Evolutionary conservation across 176 grass and related monocot species (phyloP).

Genomic region (Eremochloa ophiuroides): DNA sequence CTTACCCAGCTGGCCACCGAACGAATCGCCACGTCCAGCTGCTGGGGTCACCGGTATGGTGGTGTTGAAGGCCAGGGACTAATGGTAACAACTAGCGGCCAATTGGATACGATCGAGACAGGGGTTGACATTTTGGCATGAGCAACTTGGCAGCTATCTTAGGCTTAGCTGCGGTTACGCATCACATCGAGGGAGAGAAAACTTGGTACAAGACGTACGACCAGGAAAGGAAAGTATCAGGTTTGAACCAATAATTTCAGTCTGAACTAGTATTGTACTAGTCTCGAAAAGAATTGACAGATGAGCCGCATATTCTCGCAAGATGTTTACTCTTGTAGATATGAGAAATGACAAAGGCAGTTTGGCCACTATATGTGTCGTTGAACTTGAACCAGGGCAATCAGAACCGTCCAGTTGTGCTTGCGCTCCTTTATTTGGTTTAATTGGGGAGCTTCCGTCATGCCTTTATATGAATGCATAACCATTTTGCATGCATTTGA

Average conservation of each 20-base stretch:
- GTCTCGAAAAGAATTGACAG: neutral
- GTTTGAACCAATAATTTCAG: slow-evolving; percentile 3
- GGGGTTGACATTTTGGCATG: slow-evolving; percentile 26
- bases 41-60: slow-evolving; percentile 28
- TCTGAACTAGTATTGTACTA: neutral
- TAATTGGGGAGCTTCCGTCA: neutral
- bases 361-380: neutral
- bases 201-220: neutral
- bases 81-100: neutral
- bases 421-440: neutral
- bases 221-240: neutral
- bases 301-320: neutral
- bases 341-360: neutral
- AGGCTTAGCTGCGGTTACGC: neutral
- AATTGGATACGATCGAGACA: neutral
- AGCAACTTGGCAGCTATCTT: slow-evolving; percentile 14
- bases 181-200: neutral
- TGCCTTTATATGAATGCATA: neutral
- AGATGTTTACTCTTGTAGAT: neutral
- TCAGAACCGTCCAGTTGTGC: neutral
- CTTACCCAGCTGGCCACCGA: neutral
- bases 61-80: slow-evolving; percentile 17
- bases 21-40: slow-evolving; percentile 33
- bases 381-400: neutral
- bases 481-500: neutral